Evolutionary conservation across 2,329 filamentous ascomycete species (phyloP).

Genomic region (Tolypocladium tundrense): DNA sequence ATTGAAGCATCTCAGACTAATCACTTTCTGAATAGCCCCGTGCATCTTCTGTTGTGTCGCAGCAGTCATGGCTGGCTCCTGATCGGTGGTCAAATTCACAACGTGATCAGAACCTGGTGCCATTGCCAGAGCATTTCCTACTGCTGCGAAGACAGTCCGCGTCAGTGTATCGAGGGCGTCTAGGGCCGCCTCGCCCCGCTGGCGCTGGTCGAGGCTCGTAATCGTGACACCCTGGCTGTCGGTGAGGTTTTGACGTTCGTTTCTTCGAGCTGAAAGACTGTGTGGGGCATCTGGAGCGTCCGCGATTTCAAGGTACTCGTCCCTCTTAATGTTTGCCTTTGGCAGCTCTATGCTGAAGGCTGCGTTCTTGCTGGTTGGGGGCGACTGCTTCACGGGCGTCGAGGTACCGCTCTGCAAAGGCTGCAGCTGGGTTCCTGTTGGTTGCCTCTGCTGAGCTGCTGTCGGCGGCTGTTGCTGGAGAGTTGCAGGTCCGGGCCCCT

Average conservation of each 20-base stretch:
- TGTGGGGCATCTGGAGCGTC: constrained; percentile 35
- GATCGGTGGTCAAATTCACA: constrained; percentile 42
- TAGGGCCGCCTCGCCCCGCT: constrained; percentile 67
- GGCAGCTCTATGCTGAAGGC: constrained; percentile 39
- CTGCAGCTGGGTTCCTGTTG: neutral
- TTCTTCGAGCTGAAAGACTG: constrained; percentile 41
- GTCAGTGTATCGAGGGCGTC: constrained; percentile 60
- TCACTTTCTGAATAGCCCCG: constrained; percentile 61
- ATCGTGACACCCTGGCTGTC: constrained; percentile 47
- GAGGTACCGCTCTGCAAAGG: constrained; percentile 6
- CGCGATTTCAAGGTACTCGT: constrained; percentile 40
- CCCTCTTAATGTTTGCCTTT: constrained; percentile 32
- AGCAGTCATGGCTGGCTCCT: constrained; percentile 56
- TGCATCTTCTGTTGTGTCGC: constrained; percentile 63
- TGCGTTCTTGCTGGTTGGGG: constrained; percentile 7
- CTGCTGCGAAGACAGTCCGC: constrained; percentile 64
- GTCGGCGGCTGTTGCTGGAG: constrained; percentile 9
- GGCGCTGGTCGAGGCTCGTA: constrained; percentile 64
- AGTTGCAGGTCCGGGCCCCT: neutral
- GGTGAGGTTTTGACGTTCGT: constrained; percentile 38
- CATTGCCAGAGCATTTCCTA: constrained; percentile 55
- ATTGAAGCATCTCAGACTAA: constrained; percentile 56
- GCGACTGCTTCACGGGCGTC: constrained; percentile 1
- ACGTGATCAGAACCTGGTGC: constrained; percentile 44
- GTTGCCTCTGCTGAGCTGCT: neutral